phyloP scores from a whole-genome alignment of 2,329 filamentous ascomycete species.

The Salinomyces thailandicus region DNA sequence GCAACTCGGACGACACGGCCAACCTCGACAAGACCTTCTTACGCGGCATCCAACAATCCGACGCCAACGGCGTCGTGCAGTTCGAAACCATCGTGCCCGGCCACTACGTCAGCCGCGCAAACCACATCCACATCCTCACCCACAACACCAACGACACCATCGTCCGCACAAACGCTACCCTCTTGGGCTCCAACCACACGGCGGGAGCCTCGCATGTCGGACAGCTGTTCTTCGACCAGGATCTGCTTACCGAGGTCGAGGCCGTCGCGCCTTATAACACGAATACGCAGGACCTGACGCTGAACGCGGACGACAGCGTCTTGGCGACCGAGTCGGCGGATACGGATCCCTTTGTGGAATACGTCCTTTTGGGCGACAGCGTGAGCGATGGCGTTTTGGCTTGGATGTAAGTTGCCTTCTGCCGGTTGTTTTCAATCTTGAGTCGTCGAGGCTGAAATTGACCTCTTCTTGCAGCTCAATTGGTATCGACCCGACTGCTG shows the following conservation, averaged over 20 bases:
- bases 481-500: slow-evolving; percentile 35
- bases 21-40: slow-evolving; percentile 23
- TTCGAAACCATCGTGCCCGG: slow-evolving; percentile 38
- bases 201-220: slow-evolving; percentile 47
- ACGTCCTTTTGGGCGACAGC: slow-evolving; percentile 45
- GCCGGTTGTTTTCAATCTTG: too few relatives aligned
- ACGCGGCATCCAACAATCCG: slow-evolving; percentile 33
- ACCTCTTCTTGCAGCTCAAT: too few relatives aligned
- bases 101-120: slow-evolving; percentile 26
- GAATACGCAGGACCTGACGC: slow-evolving; percentile 35
- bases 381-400: slow-evolving; percentile 43
- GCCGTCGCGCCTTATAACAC: slow-evolving; percentile 34
- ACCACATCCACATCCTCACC: slow-evolving; percentile 32
- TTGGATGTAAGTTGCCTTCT: too few relatives aligned
- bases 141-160: slow-evolving; percentile 20
- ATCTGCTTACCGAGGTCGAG: slow-evolving; percentile 44
- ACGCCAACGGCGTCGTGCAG: slow-evolving; percentile 31
- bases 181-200: slow-evolving; percentile 19
- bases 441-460: too few relatives aligned
- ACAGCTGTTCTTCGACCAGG: slow-evolving; percentile 55
- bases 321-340: slow-evolving; percentile 37
- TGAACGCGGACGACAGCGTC: slow-evolving; percentile 42
- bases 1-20: slow-evolving; percentile 18
- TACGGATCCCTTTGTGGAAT: slow-evolving; percentile 50
- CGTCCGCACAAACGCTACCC: slow-evolving; percentile 19